Conservation (phyloP, 1,284 basidiomycete species). For the Apiotrichum veenhuisii region DNA sequence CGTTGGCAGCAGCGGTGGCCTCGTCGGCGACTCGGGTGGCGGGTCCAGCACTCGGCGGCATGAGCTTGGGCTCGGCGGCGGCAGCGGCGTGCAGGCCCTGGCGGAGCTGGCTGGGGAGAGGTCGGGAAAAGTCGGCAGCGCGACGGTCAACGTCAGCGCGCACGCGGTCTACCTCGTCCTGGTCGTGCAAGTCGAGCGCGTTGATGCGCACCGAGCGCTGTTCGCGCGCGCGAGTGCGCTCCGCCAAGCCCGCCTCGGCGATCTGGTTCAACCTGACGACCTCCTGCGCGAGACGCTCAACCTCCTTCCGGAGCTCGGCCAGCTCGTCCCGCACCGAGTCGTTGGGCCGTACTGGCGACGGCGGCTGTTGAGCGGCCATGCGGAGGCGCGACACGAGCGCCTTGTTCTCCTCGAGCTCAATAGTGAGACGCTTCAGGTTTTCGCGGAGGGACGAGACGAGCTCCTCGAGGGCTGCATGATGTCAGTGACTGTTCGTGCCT, state of each 20-base stretch:
- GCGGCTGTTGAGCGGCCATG: slow-evolving; percentile 23
- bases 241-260: slow-evolving; percentile 74
- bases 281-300: slow-evolving; percentile 64
- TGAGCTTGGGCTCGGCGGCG: slow-evolving; percentile 16
- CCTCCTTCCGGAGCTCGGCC: slow-evolving; percentile 53
- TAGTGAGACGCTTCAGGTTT: slow-evolving; percentile 69
- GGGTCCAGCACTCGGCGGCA: slow-evolving; percentile 22
- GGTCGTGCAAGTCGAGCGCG: slow-evolving; percentile 20
- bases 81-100: slow-evolving; percentile 40
- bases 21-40: slow-evolving; percentile 11
- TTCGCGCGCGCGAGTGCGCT: slow-evolving; percentile 53
- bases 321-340: slow-evolving; percentile 53
- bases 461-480: slow-evolving; percentile 65
- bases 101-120: slow-evolving; percentile 32
- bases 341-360: slow-evolving; percentile 11
- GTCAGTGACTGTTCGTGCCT: not conserved
- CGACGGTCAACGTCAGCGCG: slow-evolving; percentile 24
- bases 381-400: slow-evolving; percentile 62
- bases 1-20: not conserved
- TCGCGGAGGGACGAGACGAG: slow-evolving; percentile 66
- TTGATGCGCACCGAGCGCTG: slow-evolving; percentile 19
- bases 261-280: slow-evolving; percentile 75
- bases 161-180: slow-evolving; percentile 30
- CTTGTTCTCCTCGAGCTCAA: slow-evolving; percentile 70
- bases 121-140: not conserved